Conservation (phyloP, 2,329 filamentous ascomycete species). For the Simplicillium aogashimaense region DNA sequence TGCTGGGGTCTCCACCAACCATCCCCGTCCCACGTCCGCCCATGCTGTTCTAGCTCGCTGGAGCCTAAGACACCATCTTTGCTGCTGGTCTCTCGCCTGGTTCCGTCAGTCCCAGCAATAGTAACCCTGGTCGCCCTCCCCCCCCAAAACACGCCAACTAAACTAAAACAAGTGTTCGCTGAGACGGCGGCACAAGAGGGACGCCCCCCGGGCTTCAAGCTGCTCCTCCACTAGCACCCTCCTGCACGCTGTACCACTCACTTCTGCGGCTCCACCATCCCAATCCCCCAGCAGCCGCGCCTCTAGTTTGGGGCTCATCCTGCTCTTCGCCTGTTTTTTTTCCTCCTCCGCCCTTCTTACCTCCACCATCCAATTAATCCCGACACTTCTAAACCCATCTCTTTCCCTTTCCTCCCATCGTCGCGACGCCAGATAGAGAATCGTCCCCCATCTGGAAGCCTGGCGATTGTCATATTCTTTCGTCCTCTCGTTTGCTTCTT, state of each 20-base stretch:
- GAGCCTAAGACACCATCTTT: too few relatives aligned
- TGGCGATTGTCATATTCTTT: neutral
- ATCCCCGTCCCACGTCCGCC: too few relatives aligned
- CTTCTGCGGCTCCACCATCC: conserved; percentile 5
- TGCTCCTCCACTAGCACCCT: too few relatives aligned
- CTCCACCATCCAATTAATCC: conserved; percentile 1
- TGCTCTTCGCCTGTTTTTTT: conserved; percentile 1
- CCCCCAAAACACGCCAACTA: too few relatives aligned
- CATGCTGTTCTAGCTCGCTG: too few relatives aligned
- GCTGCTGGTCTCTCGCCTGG: too few relatives aligned
- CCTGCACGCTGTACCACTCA: neutral
- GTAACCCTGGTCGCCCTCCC: too few relatives aligned
- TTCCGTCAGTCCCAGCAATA: too few relatives aligned
- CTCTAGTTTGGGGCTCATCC: neutral
- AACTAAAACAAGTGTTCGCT: too few relatives aligned
- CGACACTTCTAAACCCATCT: neutral
- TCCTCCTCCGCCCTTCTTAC: neutral
- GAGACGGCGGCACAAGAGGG: too few relatives aligned
- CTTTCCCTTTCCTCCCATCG: neutral
- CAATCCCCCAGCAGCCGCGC: neutral
- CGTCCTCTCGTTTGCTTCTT: neutral
- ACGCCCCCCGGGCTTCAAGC: too few relatives aligned
- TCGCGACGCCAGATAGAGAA: conserved; percentile 1
- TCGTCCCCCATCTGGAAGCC: neutral
- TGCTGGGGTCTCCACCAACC: too few relatives aligned